Base-by-base conservation (phyloP, 2,329 filamentous ascomycete species). In the Atkinsonella hypoxylon region DNA sequence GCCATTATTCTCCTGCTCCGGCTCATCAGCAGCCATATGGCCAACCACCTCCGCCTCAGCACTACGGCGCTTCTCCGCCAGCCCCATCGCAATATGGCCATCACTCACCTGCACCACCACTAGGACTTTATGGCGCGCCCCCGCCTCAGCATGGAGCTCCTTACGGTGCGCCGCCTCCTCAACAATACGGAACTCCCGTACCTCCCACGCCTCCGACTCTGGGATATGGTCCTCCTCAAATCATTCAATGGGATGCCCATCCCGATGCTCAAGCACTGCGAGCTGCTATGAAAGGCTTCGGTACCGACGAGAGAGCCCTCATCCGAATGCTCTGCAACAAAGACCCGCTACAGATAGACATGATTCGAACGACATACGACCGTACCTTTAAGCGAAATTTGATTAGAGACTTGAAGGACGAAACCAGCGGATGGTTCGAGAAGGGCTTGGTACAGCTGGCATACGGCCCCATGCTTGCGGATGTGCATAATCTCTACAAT, bases 221-320 rank as follows among this genome's bases (percentile, higher is more conserved):
- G 0, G 90, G 90, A 36, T 96, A 95, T 61, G 81, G 81, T 2
- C 76, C 84, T 0, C 79, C 81, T 12, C 85, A 87, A 60, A 72
- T 79, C 44, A 85, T 87, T 42, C 74, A 79, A 31, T 83, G 76
- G 74, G 82, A 95, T 56, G 83, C 81, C 45, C 75, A 71, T 3
- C 70, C 73, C 12, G 82, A 93, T 58, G 85, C 88, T 0, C 79
- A 89, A 51, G 78, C 74, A 4, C 72, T 95, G 20, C 81, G 88
- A 49, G 78, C 78, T 58, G 88, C 91, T 2, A 95, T 96, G 89
- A 95, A 95, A 67, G 89, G 89, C 0, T 87, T 95, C 55, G 91
- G 90, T 34, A 96, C 90, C 0, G 82, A 97, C 60, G 90, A 96
- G 65, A 84, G 82, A 60, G 67, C 77, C 0, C 71, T 97, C 15